Evolutionary conservation across 2,329 filamentous ascomycete species (phyloP), one percentile per base, ranked within the genome.

Genomic region (Alternaria angustiovoidea): DNA sequence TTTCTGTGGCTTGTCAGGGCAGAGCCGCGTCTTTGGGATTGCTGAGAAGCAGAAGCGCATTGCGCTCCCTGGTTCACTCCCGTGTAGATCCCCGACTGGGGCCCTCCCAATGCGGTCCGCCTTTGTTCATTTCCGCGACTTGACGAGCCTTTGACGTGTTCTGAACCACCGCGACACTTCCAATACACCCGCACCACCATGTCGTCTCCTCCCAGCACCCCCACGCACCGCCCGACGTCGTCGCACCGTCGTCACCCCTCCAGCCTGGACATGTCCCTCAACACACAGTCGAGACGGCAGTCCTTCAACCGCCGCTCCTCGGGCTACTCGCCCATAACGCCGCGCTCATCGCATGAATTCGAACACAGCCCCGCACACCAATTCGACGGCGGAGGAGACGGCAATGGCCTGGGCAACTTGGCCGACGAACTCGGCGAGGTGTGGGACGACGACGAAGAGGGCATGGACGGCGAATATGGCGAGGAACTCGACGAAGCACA

Each of bases 361-460:
- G 80, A 81, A 18, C 75, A 80, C 54, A 72, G 73, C 44, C 76
- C 76, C 2, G 76, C 71, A 41, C 78, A 79, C 14, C 73, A 75
- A 57, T 75, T 76, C 7, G 78, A 77, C 53, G 76, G 74, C 9
- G 75, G 70, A 16, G 76, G 74, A 51, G 81, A 79, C 47, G 87
- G 87, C 62, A 70, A 68, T 57, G 89, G 89, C 8, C 81, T 93
- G 63, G 92, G 91, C 32, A 94, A 93, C 68, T 78, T 95, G 49
- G 92, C 92, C 2, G 92, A 94, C 77, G 92, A 95, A 78, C 81
- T 95, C 48, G 92, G 90, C 1, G 91, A 91, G 39, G 88, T 89
- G 4, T 87, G 91, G 76, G 88, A 86, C 43, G 88, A 88, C 34
- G 89, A 88, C 8, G 88, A 87, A 41, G 87, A 88, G 39, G 84